Evolutionary conservation across 1,139 yeast species (phyloP), one percentile per base, ranked within the genome.

Genomic region (Kurtzmaniella natalensis): DNA sequence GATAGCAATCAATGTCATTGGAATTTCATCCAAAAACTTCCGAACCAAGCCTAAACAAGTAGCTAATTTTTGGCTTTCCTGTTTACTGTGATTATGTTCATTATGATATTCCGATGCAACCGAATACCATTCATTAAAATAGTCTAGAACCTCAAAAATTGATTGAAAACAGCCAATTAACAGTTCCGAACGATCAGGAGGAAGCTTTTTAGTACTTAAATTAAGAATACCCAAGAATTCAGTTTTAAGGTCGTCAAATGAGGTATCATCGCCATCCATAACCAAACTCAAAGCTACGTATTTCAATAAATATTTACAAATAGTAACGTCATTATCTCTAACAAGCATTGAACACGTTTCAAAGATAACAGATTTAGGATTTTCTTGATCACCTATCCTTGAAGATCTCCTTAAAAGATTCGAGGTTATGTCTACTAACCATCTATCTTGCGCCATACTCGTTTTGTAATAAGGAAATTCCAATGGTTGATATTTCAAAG

Each of bases 111-210:
- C 65, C 0, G 63, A 55, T 3, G 69, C 65, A 3, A 59, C 52
- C 2, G 74, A 64, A 9, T 53, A 50, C 95, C 96, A 88, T 44
- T 84, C 86, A 40, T 81, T 78, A 39, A 89, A 75, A 50, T 89
- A 88, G 49, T 94, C 98, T 25, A 89, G 61, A 3, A 89, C 78
- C 22, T 79, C 76, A 48, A 92, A 86, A 0, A 89, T 72, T 0
- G 87, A 68, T 41, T 83, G 83, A 47, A 78, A 81, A 42, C 87
- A 81, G 34, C 76, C 64, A 43, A 77, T 76, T 37, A 81, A 50
- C 40, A 72, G 76, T 43, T 81, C 88, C 6, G 58, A 50, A 15
- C 72, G 58, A 38, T 76, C 78, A 19, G 78, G 76, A 13, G 74
- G 70, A 5, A 68, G 54, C 3, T 34, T 25, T 7, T 48, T 37